Base-by-base conservation (phyloP, 208 protist species). In the Trypanosomatidae sp. region DNA sequence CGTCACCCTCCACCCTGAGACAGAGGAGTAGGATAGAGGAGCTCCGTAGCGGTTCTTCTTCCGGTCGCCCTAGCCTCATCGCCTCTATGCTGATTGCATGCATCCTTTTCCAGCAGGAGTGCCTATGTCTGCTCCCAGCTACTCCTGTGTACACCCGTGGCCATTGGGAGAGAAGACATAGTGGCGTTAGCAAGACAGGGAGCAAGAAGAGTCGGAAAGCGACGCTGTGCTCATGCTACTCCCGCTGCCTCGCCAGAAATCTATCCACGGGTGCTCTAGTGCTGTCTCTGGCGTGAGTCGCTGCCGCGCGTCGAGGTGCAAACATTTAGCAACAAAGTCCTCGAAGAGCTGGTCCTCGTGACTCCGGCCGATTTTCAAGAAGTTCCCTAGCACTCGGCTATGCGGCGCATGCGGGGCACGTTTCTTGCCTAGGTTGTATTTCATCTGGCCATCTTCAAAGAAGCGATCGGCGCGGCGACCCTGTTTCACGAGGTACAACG, bases 231-330 rank as follows among this genome's bases (percentile, higher is more conserved):
- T 75, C 15, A 52, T 62, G 8, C 44, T 39, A 46, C 73, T 80
- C 12, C 44, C 36, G 56, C 8, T 69, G 30, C 25, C 68, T 12
- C 77, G 72, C 85, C 85, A 90, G 46, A 81, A 66, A 62, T 79
- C 59, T 69, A 91, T 74, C 81, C 83, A 96, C 6, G 87, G 89
- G 70, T 97, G 93, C 53, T 91, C 74, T 30, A 91, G 74, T 7
- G 89, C 89, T 19, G 90, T 76, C 53, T 71, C 62, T 1, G 91
- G 84, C 8, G 91, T 93, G 66, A 95, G 66, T 30, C 93, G 90
- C 68, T 84, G 65, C 7, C 56, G 53, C n/a, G 93, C 89, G 56
- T 96, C 79, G 39, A 82, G 91, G 3, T 33, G 41, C 33, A 97
- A 67, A 58, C 87, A 92, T 50, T 82, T 67, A 22, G 60, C 52